phyloP scores from a whole-genome alignment of 805 yeast species.

The Sugiyamaella boreocaroliniensis region DNA sequence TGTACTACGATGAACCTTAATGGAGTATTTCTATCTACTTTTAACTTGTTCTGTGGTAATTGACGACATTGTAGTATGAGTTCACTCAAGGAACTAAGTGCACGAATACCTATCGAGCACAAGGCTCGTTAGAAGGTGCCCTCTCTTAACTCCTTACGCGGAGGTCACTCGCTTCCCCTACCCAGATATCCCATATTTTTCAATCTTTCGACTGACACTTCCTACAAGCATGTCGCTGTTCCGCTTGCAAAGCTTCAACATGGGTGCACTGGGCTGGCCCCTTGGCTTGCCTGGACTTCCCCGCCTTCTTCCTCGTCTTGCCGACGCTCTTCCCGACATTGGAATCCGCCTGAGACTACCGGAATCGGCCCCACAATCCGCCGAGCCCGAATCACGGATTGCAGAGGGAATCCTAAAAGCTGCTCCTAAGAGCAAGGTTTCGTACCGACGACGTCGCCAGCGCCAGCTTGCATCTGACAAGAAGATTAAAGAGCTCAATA shows the following conservation, averaged over 20 bases:
- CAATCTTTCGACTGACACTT: not conserved
- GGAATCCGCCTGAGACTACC: slow-evolving; percentile 10
- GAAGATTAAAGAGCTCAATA: slow-evolving; percentile 66
- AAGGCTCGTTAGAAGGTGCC: too few relatives aligned
- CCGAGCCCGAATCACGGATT: not conserved
- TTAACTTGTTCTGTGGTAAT: too few relatives aligned
- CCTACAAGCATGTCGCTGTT: not conserved
- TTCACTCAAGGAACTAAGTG: too few relatives aligned
- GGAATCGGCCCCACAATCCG: not conserved
- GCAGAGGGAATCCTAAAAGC: slow-evolving; percentile 77
- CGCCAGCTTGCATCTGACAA: slow-evolving; percentile 76
- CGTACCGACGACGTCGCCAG: slow-evolving; percentile 79
- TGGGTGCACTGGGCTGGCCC: slow-evolving; percentile 2
- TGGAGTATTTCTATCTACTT: too few relatives aligned
- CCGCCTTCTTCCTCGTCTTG: slow-evolving; percentile 13
- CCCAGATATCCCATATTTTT: not conserved
- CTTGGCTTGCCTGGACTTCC: slow-evolving; percentile 11
- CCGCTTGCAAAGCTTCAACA: not conserved
- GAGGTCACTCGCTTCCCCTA: not conserved
- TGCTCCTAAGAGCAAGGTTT: slow-evolving; percentile 89
- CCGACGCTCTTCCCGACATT: slow-evolving; percentile 9
- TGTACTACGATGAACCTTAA: too few relatives aligned
- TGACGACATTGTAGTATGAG: too few relatives aligned
- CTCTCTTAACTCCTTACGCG: too few relatives aligned
- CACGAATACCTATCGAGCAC: too few relatives aligned